Evolutionary conservation across 257 asterid genomes (phyloP).

Genomic region (Fraxinus pennsylvanica): DNA sequence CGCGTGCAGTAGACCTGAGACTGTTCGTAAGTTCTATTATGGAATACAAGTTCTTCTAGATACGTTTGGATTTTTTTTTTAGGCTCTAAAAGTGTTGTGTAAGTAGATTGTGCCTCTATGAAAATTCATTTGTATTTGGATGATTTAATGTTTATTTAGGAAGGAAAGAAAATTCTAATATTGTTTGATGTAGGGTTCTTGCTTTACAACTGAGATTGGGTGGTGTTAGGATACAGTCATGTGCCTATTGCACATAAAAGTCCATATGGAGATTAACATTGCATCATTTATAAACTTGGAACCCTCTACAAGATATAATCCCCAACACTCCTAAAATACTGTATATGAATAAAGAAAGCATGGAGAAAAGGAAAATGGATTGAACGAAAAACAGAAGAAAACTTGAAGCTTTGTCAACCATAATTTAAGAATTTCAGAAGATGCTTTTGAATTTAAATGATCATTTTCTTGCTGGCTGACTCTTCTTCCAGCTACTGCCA

Average conservation of each 20-base stretch:
- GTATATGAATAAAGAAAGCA: neutral
- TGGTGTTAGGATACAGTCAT: neutral
- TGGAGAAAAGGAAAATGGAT: neutral
- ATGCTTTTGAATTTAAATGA: neutral
- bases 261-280: neutral
- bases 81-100: too few species aligned
- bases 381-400: neutral
- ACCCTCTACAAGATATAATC: neutral
- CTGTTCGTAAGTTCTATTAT: too few species aligned
- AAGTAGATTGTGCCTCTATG: too few species aligned
- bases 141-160: too few species aligned
- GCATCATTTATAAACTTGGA: conserved; percentile 2
- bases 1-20: too few species aligned
- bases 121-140: too few species aligned
- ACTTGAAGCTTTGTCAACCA: neutral
- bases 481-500: neutral
- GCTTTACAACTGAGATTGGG: neutral
- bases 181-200: too few species aligned
- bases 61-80: too few species aligned
- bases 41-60: too few species aligned
- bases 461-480: neutral
- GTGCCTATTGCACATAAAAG: neutral
- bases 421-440: neutral
- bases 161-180: too few species aligned
- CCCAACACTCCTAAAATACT: neutral